Base-by-base conservation (phyloP, 495 filamentous ascomycete genomes). In the Penicillium samsonianum region DNA sequence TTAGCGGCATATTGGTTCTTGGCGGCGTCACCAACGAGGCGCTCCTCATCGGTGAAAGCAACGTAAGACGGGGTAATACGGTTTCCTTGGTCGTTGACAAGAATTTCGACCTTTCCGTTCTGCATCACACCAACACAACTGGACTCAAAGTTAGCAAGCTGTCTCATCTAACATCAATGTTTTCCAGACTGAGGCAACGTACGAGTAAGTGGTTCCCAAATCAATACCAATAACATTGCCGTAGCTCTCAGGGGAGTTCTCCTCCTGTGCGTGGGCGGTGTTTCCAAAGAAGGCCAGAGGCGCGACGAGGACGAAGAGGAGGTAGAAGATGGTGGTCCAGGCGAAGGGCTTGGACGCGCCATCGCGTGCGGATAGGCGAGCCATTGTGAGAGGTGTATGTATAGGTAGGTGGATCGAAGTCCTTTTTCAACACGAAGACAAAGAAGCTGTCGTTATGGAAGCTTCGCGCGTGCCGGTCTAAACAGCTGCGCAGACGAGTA, bases 1-100 rank as follows among this genome's bases (percentile, higher is more conserved):
- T 99, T 98, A 57, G 90, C 82, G 53, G 95, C 89, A 70, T 91
- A 96, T 83, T 98, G 95, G 80, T 99, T 97, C 89, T 99, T 99
- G 55, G 95, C 95, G 62, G 95, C 93, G 78, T 98, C 95, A 83
- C 95, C 95, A 61, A 99, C 91, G 50, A 99, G 81, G 64, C 95
- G 86, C 75, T 98, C 95, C 61, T 98, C 94, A 67, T 97, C 93
- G 73, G 91, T 99, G 74, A 93, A 99, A 66, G 95, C 95, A 63
- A 99, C 95, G 76, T 96, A 99, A 51, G 92, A 97, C 30, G 94
- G 94, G 60, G 93, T 98, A 62, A 98, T 98, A 78, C 93, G 90
- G 86, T 98, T 94, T 85, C 93, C 93, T 83, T 96, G 91, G 77
- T 94, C 91, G 80, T 96, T 97, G 71, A 90, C 90, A 59, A 97